Conservation (phyloP, 2,329 filamentous ascomycete genomes). For the Biscogniauxia mediterranea region DNA sequence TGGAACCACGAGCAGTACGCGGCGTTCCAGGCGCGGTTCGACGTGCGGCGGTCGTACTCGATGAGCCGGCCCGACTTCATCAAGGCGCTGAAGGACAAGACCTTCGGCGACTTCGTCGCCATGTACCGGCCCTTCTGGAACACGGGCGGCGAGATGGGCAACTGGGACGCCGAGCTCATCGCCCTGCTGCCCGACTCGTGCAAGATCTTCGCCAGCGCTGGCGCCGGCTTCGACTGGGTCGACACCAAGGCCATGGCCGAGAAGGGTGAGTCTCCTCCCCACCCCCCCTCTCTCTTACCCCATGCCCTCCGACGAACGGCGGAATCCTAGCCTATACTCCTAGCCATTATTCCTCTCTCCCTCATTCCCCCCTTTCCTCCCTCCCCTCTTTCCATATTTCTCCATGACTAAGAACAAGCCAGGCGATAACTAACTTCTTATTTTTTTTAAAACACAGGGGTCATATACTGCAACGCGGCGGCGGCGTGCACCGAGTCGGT, state of each 20-base stretch:
- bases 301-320: no score
- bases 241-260: constrained; percentile 42
- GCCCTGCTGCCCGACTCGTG: constrained; percentile 50
- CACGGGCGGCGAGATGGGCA: constrained; percentile 63
- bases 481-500: constrained; percentile 60
- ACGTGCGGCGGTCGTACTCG: constrained; percentile 17
- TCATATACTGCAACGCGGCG: constrained; percentile 63
- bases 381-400: no score
- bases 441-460: constrained; percentile 27
- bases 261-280: constrained; percentile 5
- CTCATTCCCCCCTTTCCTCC: no score
- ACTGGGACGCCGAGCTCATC: constrained; percentile 60
- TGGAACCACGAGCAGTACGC: constrained; percentile 20
- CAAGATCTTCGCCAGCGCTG: constrained; percentile 58
- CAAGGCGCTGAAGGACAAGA: constrained; percentile 10
- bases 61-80: constrained; percentile 17
- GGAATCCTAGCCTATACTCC: not conserved
- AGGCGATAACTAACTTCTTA: not conserved
- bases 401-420: no score
- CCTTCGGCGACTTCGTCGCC: constrained; percentile 38
- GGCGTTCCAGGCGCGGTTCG: constrained; percentile 14
- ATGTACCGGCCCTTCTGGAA: constrained; percentile 62
- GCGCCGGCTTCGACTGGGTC: constrained; percentile 63
- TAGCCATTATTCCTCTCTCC: no score
- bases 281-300: not conserved